phyloP scores from a whole-genome alignment of 2,329 filamentous ascomycete species.

The Lojkania enalia region DNA sequence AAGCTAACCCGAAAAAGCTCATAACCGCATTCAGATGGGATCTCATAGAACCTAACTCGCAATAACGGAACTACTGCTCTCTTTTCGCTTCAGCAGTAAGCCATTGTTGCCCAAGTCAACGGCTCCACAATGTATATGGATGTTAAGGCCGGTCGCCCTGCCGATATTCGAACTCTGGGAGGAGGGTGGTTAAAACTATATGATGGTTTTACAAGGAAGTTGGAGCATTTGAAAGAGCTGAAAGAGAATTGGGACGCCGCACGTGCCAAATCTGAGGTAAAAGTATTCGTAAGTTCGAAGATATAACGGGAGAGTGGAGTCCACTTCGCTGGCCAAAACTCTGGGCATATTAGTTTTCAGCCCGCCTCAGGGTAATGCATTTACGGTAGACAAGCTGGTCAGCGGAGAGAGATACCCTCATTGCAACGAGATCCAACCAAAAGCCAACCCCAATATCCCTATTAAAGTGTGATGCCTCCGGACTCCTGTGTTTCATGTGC shows the following conservation, averaged over 20 bases:
- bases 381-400: too few relatives aligned
- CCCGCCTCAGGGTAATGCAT: too few relatives aligned
- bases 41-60: slow-evolving; percentile 16
- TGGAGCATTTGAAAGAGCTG: slow-evolving; percentile 11
- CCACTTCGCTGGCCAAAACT: too few relatives aligned
- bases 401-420: too few relatives aligned
- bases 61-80: slow-evolving; percentile 18
- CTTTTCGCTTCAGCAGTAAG: slow-evolving; percentile 21
- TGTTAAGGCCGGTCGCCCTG: slow-evolving; percentile 14
- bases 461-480: too few relatives aligned
- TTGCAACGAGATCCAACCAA: too few relatives aligned
- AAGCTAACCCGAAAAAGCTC: too few relatives aligned
- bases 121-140: slow-evolving; percentile 19
- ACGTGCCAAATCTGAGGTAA: slow-evolving; percentile 6
- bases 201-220: slow-evolving; percentile 19
- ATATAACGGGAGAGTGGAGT: too few relatives aligned
- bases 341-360: too few relatives aligned
- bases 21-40: slow-evolving; percentile 18
- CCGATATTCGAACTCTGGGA: slow-evolving; percentile 19
- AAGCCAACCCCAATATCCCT: too few relatives aligned
- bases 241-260: slow-evolving; percentile 18
- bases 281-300: not conserved
- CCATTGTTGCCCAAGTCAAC: slow-evolving; percentile 20
- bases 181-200: slow-evolving; percentile 19
- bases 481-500: too few relatives aligned